Evolutionary conservation across 495 filamentous ascomycete genomes (phyloP), one percentile per base, ranked within the genome.

Genomic region (Penicillium crystallinum): DNA sequence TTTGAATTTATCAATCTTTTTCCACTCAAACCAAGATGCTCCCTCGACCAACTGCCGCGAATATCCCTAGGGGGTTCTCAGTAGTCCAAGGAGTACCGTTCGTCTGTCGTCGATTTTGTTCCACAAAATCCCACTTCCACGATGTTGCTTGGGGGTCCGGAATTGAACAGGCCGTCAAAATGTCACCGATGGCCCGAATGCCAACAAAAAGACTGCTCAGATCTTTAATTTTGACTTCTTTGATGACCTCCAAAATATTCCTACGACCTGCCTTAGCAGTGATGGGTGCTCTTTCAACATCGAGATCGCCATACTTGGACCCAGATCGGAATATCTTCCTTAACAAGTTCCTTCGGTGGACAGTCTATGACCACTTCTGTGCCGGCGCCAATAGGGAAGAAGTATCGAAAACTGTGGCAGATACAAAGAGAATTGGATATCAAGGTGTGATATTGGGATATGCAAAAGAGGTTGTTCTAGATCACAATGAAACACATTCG

Each of bases 341-440:
- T 0, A 74, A 75, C 30, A 72, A 67, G 49, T 59, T 88, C 27
- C 74, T 95, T 18, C 86, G 88, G 57, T 78, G 83, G 55, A 91
- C 87, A 0, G 89, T 95, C 56, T 93, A 95, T 63, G 77, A 81
- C 49, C 88, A 95, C 58, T 95, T 92, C 61, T 92, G 89, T 64
- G 86, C 87, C 1, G 89, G 89, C 15, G 84, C 89, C 58, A 87
- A 81, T 36, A 66, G 69, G 0, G 50, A 59, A 3, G 87, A 91
- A 60, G 85, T 92, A 14, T 61, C 66, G 7, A 66, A 58, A 27
- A 88, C 84, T 0, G 77, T 88, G 40, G 63, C 75, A 14, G 68
- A 73, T 6, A 71, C 89, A 14, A 84, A 85, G 55, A 66, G 69
- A 27, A 77, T 91, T 17, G 89, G 89, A 25, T 90, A 86, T 55